Evolutionary conservation across 2,329 filamentous ascomycete genomes (phyloP).

Genomic region (Cytospora piceicola): DNA sequence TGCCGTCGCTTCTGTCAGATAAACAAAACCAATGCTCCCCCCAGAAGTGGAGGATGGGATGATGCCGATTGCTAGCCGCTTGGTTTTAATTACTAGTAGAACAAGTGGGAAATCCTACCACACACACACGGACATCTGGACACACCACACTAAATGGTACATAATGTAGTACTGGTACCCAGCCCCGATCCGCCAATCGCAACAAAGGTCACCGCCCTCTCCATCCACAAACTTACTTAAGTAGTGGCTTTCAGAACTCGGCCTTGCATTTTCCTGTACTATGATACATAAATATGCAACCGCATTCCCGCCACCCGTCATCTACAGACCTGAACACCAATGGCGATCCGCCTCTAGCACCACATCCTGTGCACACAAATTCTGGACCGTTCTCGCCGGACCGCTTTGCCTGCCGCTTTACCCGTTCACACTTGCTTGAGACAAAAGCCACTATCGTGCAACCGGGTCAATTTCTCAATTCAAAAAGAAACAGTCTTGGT

Average conservation of each 20-base stretch:
- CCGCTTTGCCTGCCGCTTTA: conserved; percentile 17
- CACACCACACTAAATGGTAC: not conserved
- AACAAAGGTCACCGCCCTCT: not conserved
- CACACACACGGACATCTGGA: not conserved
- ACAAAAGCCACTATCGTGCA: conserved; percentile 17
- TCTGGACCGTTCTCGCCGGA: conserved; percentile 1
- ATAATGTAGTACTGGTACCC: not conserved
- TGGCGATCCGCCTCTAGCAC: not conserved
- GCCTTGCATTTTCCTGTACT: conserved; percentile 17
- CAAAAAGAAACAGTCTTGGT: conserved; percentile 7
- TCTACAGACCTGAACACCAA: conserved; percentile 8
- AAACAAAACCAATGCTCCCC: not conserved
- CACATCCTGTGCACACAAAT: conserved; percentile 10
- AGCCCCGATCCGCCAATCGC: conserved; percentile 1
- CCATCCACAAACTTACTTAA: not conserved
- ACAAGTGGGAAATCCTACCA: conserved; percentile 3
- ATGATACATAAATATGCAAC: conserved; percentile 9
- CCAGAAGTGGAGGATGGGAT: not conserved
- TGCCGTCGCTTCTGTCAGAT: not conserved
- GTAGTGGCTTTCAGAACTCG: conserved; percentile 6
- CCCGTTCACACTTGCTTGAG: conserved; percentile 4
- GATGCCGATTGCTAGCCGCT: not conserved
- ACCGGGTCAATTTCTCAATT: conserved; percentile 13
- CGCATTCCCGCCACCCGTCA: conserved; percentile 15
- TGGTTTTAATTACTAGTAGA: not conserved